Percentiles rank a stretch among this genome's conserved stretches.
Evolutionary conservation across 2,329 filamentous ascomycete genomes (phyloP).

Genomic region (Nemania sp.): DNA sequence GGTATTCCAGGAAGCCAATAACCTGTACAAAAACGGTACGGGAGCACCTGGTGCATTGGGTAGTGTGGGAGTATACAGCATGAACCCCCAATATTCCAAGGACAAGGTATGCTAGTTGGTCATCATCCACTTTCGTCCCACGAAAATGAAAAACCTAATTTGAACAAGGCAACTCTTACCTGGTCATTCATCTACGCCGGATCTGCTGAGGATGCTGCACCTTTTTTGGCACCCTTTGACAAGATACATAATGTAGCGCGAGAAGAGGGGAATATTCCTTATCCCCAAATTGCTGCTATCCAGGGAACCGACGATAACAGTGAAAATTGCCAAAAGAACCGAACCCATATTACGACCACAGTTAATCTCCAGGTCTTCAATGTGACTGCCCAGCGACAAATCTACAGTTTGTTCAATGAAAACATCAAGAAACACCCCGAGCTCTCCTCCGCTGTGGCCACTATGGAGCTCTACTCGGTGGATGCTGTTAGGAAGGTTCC

Average conservation of each 20-base stretch:
- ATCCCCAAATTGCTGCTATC: slow-evolving; percentile 33
- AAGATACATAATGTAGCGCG: slow-evolving; percentile 32
- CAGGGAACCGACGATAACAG: not conserved
- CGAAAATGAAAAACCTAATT: not conserved
- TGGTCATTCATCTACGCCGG: slow-evolving; percentile 46
- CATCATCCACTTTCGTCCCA: not conserved
- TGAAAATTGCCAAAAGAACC: not conserved
- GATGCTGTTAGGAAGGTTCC: not conserved
- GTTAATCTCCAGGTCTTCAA: slow-evolving; percentile 12
- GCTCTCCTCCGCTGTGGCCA: not conserved
- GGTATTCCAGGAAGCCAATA: slow-evolving; percentile 1
- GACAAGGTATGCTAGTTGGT: not conserved
- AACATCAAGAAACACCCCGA: not conserved
- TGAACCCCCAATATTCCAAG: not conserved
- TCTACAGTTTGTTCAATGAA: not conserved
- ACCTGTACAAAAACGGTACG: slow-evolving; percentile 7
- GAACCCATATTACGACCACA: not conserved
- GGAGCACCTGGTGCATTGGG: not conserved
- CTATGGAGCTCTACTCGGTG: not conserved
- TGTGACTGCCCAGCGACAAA: slow-evolving; percentile 1
- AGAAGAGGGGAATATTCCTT: slow-evolving; percentile 38
- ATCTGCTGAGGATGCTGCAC: slow-evolving; percentile 41
- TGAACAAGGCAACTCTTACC: slow-evolving; percentile 22
- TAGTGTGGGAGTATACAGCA: not conserved
- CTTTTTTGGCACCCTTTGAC: slow-evolving; percentile 41